These are phyloP conservation scores for Globisporangium orthogonon DNA, from an alignment of 352 stramenopile genomes.

Conservation along the genomic window DNA sequence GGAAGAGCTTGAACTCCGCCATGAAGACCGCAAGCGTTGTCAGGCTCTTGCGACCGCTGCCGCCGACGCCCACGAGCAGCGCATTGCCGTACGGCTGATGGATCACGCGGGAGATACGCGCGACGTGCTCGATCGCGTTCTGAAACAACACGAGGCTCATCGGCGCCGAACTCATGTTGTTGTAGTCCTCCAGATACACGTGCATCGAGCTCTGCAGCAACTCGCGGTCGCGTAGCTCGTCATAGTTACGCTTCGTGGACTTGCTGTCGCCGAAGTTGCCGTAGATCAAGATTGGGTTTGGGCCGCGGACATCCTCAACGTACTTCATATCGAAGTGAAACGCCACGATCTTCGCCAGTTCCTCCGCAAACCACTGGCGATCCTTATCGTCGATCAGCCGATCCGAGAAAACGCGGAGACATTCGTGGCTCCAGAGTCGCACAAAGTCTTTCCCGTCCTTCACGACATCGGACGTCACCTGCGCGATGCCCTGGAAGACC, in stretches of 20 bases:
- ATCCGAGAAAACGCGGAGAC: conserved; percentile 88
- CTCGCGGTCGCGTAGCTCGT: conserved; percentile 81
- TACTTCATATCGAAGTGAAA: conserved; percentile 81
- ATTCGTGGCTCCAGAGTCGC: conserved; percentile 90
- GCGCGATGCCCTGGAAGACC: conserved; percentile 90
- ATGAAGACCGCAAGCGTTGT: conserved; percentile 92
- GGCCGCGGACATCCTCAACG: conserved; percentile 42
- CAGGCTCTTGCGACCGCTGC: conserved; percentile 89
- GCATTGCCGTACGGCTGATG: conserved; percentile 92
- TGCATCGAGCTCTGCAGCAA: conserved; percentile 83
- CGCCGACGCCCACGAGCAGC: conserved; percentile 90
- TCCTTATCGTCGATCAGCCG: conserved; percentile 89
- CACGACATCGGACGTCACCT: conserved; percentile 69
- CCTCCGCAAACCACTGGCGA: conserved; percentile 79
- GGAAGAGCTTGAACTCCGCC: conserved; percentile 92
- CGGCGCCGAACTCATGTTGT: conserved; percentile 91
- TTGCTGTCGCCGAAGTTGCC: conserved; percentile 87
- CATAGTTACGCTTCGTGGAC: conserved; percentile 69
- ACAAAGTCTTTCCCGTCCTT: conserved; percentile 85
- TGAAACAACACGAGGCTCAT: conserved; percentile 95
- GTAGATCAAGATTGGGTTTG: conserved; percentile 78
- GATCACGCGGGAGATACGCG: conserved; percentile 90
- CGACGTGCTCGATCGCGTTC: conserved; percentile 93
- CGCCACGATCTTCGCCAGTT: conserved; percentile 62
- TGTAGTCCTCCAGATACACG: conserved; percentile 93